Conservation (phyloP, 441 rosid genomes). For the Kokia cookei region DNA sequence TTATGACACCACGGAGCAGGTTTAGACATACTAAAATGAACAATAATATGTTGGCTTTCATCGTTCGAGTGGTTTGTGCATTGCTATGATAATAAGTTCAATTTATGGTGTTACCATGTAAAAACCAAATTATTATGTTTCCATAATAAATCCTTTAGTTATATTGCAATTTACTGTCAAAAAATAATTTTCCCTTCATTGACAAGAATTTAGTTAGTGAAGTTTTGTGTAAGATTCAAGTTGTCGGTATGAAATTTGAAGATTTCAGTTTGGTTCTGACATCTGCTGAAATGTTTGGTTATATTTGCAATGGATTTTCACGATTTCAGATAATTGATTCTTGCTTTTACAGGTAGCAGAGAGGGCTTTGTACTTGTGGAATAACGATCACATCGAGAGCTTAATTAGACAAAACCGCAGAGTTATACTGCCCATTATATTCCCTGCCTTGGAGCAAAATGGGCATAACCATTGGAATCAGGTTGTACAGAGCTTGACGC, state of each 20-base stretch:
- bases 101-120: not conserved
- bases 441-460: constrained; percentile 71
- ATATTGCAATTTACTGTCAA: not conserved
- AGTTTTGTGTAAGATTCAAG: not conserved
- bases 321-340: not conserved
- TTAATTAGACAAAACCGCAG: constrained; percentile 63
- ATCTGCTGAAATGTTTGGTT: not conserved
- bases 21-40: not conserved
- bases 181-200: not conserved
- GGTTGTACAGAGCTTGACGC: constrained; percentile 73
- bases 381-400: constrained; percentile 66
- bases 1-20: not conserved
- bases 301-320: not conserved
- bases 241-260: not conserved
- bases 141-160: not conserved
- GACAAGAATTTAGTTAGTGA: not conserved
- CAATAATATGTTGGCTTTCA: not conserved
- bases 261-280: not conserved
- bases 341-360: constrained; percentile 67
- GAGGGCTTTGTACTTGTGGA: constrained; percentile 82
- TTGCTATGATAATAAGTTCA: not conserved
- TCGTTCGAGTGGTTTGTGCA: not conserved
- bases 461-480: constrained; percentile 76
- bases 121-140: not conserved
- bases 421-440: constrained; percentile 64